Evolutionary conservation across 495 filamentous ascomycete genomes (phyloP), one percentile per base, ranked within the genome.

Genomic region (Trichoderma reesei): DNA sequence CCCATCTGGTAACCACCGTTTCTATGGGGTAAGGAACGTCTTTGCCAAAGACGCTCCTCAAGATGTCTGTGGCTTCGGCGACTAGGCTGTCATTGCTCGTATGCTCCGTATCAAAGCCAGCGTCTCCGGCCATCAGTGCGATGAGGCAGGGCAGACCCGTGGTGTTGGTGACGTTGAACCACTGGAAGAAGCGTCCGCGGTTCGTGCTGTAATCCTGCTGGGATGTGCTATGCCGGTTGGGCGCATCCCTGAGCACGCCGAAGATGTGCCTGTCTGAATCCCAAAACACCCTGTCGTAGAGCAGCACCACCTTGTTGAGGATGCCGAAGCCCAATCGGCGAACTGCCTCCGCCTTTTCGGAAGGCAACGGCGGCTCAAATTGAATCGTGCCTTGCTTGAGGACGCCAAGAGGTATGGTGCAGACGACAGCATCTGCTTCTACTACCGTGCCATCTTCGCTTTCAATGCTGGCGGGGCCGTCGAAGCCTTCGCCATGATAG

Each of bases 91-190:
- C 83, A 70, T 96, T 89, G 60, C 83, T 79, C 10, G 82, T 87
- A 51, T 76, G 78, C 74, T 99, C 94, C 1, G 90, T 89, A 66
- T 96, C 85, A 65, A 88, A 86, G 36, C 92, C 95, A n/a, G 94
- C 89, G 69, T 98, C 89, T 20, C 94, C 94, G 48, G 92, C 91
- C 95, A 99, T 97, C 39, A 99, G 83, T 18, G 91, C 95, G 54
- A 97, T 83, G 18, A 98, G 78, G 5, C 90, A 88, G 4, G 94
- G 94, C 39, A 91, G 79, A 6, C 94, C 94, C 60, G 89, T 90
- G 3, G 90, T 95, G 65, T 90, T 89, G 64, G 91, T 86, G 64
- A 90, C 89, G 71, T 99, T 98, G 85, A 96, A 98, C 83, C 96
- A 97, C 68, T 98, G 83, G 69, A 97, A 99, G 77, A 94, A 96